A percentile compares a stretch with the other conserved stretches of the same genome.
These are phyloP conservation scores for Mycocentrospora acerina DNA, from an alignment of 2,329 filamentous ascomycete species.

Conservation along the genomic window DNA sequence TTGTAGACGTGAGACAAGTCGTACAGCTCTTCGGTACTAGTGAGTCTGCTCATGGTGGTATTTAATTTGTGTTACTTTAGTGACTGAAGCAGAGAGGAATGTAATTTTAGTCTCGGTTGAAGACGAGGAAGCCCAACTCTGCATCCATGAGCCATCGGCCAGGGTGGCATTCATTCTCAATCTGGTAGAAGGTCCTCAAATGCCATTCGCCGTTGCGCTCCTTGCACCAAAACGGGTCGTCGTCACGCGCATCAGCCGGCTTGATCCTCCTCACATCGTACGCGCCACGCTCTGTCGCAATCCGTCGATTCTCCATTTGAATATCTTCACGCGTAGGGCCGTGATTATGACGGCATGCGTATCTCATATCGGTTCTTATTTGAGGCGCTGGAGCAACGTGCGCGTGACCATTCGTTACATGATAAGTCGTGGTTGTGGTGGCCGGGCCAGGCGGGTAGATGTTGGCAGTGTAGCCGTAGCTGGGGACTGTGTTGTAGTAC, in stretches of 20 bases:
- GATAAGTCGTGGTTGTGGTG: slow-evolving; percentile 21
- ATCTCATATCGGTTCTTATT: slow-evolving; percentile 11
- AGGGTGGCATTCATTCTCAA: slow-evolving; percentile 41
- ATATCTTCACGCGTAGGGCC: slow-evolving; percentile 25
- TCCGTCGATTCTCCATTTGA: slow-evolving; percentile 30
- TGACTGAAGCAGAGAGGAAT: too few relatives aligned
- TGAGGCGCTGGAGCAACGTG: slow-evolving; percentile 6
- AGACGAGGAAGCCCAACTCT: slow-evolving; percentile 35
- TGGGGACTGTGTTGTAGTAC: slow-evolving; percentile 27
- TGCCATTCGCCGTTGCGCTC: slow-evolving; percentile 41
- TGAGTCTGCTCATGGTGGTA: too few relatives aligned
- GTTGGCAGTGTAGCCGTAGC: slow-evolving; percentile 24
- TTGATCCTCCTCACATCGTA: slow-evolving; percentile 33
- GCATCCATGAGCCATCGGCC: slow-evolving; percentile 41
- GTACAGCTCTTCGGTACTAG: too few relatives aligned
- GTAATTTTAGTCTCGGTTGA: slow-evolving; percentile 31
- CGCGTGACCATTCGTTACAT: slow-evolving; percentile 26
- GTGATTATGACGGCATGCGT: slow-evolving; percentile 12
- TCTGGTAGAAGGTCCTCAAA: slow-evolving; percentile 38
- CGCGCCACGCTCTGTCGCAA: slow-evolving; percentile 35
- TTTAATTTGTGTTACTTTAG: too few relatives aligned
- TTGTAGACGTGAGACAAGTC: too few relatives aligned
- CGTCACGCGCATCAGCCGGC: slow-evolving; percentile 34
- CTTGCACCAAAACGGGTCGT: slow-evolving; percentile 42
- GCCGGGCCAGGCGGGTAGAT: slow-evolving; percentile 26